Base-by-base conservation (phyloP, 2,329 filamentous ascomycete genomes). In the Curvularia lunata region DNA sequence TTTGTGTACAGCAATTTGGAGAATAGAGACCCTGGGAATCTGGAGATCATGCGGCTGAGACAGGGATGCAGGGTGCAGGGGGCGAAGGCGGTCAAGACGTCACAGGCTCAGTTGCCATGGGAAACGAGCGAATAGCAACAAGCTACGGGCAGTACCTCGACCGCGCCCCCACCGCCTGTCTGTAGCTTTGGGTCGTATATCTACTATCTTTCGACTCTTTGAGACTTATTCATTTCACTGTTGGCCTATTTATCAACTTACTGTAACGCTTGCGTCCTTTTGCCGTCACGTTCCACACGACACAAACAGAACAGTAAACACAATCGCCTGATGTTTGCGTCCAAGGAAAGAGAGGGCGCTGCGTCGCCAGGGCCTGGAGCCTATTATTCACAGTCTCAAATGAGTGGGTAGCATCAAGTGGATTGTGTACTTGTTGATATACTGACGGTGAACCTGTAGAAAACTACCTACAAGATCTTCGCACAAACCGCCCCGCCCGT, bases 401-500 rank as follows among this genome's bases (percentile, higher is more conserved):
- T 78, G 73, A 72, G 77, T 79, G 70, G 53, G 75, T n/a, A 56
- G n/a, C 40, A 27, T 9, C 40, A 16, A 25, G 38, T 43, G 52
- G 57, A 62, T 65, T 61, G 21, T 13, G 32, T 30, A 27, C 37
- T 43, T 30, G 34, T 46, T 21, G 49, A 58, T n/a, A 21, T 63
- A 51, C 61, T 71, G 63, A 74, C 55, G n/a, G 28, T 56, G 34
- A 27, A 47, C 38, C 49, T 37, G 59, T 77, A 92, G 90, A 87
- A 64, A 82, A 82, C 59, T 93, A 92, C 75, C 84, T 92, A 34
- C 82, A 88, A 66, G 86, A 88, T 65, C 84, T 94, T 34, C 88
- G 91, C 65, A 86, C 84, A 65, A 90, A 85, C 75, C 86, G 88
- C 50, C 81, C 86, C 54, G 81, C 84, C 34, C 84, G 90, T 54